A percentile compares a stretch with the other conserved stretches of the same genome.
phyloP scores from a whole-genome alignment of 352 stramenopile genomes.

The Lagenidium sp. region DNA sequence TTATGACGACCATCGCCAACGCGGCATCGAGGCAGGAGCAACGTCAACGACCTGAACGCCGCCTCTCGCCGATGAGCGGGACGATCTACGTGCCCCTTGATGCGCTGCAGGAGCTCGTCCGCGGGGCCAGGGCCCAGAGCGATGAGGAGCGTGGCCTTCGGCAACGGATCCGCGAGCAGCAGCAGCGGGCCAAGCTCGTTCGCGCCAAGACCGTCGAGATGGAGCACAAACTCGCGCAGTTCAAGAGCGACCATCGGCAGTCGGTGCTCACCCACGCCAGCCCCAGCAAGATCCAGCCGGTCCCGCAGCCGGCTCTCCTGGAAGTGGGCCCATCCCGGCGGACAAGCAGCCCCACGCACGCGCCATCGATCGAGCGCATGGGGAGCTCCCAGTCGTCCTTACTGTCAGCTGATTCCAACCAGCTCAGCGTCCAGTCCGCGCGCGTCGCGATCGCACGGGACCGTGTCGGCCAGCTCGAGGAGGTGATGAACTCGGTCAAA shows the following conservation, averaged over 20 bases:
- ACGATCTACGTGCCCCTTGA: slow-evolving; percentile 29
- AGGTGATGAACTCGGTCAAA: slow-evolving; percentile 42
- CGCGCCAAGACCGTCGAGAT: slow-evolving; percentile 25
- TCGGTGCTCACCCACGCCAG: slow-evolving; percentile 13
- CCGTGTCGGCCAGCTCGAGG: slow-evolving; percentile 44
- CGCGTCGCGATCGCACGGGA: slow-evolving; percentile 26
- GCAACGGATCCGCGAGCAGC: slow-evolving; percentile 23
- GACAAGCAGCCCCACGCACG: background rate
- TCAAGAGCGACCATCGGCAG: slow-evolving; percentile 34
- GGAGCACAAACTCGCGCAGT: slow-evolving; percentile 36
- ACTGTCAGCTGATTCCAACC: background rate
- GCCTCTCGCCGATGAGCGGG: background rate
- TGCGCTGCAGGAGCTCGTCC: slow-evolving; percentile 27
- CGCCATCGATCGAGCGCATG: background rate
- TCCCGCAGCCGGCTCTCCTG: no score
- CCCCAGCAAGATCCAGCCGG: no score
- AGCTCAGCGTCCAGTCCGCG: slow-evolving; percentile 3
- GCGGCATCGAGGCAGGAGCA: no score
- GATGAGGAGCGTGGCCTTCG: slow-evolving; percentile 27
- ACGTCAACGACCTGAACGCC: no score
- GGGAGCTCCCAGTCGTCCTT: background rate
- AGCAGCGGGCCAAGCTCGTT: slow-evolving; percentile 24
- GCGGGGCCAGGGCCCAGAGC: slow-evolving; percentile 22
- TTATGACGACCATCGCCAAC: no score
- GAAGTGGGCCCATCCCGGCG: no score